Percentiles rank a stretch among this genome's conserved stretches.
Conservation (phyloP, 2,329 filamentous ascomycete species). For the Sclerotinia borealis region DNA sequence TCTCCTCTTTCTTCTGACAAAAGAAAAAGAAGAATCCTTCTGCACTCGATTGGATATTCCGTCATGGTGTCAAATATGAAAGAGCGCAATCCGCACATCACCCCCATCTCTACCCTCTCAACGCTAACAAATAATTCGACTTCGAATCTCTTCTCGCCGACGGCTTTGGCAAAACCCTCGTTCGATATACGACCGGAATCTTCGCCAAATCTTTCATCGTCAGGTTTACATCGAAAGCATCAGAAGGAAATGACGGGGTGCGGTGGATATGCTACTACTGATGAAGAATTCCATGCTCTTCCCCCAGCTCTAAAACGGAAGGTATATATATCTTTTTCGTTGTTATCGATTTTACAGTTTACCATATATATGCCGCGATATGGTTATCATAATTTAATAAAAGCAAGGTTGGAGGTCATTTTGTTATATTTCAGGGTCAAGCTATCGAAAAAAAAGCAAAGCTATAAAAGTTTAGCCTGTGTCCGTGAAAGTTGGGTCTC, state of each 20-base stretch:
- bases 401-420: background rate
- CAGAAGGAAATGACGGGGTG: slow-evolving; percentile 29
- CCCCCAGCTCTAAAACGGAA: slow-evolving; percentile 46
- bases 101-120: slow-evolving; percentile 18
- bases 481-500: background rate
- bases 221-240: slow-evolving; percentile 27
- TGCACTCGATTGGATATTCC: background rate
- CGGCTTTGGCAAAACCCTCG: slow-evolving; percentile 25
- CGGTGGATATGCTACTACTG: slow-evolving; percentile 28
- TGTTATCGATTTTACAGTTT: background rate
- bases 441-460: slow-evolving; percentile 2
- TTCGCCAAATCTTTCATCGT: slow-evolving; percentile 17
- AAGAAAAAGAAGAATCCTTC: too few species aligned
- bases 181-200: slow-evolving; percentile 25
- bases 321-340: slow-evolving; percentile 35
- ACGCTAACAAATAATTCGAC: slow-evolving; percentile 17
- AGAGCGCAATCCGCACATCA: slow-evolving; percentile 1
- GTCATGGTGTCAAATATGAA: slow-evolving; percentile 9
- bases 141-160: slow-evolving; percentile 19
- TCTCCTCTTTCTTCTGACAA: background rate
- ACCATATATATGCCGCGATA: too few species aligned
- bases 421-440: background rate
- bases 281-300: slow-evolving; percentile 45
- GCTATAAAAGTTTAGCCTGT: slow-evolving; percentile 8
- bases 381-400: slow-evolving; percentile 5